Evolutionary conservation across 1,139 yeast genomes (phyloP).

Genomic region (Pneumocystis wakefieldiae): DNA sequence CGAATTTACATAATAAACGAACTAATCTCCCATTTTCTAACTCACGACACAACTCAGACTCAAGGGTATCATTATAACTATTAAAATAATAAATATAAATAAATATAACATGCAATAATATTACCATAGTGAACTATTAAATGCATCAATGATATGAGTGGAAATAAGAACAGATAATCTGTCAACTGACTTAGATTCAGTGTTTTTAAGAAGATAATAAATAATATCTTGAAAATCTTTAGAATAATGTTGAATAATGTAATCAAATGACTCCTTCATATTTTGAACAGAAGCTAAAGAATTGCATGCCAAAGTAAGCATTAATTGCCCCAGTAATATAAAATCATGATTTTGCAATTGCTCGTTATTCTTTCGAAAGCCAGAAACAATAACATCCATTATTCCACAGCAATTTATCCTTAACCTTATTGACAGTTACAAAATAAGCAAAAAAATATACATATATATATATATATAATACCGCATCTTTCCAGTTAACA

Average conservation of each 20-base stretch:
- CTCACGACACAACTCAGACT: conserved; percentile 52
- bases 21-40: conserved; percentile 80
- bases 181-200: conserved; percentile 14
- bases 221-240: conserved; percentile 13
- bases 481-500: conserved; percentile 56
- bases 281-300: conserved; percentile 18
- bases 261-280: conserved; percentile 22
- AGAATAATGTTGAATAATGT: conserved; percentile 12
- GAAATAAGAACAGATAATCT: conserved; percentile 25
- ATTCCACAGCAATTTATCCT: conserved; percentile 61
- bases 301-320: conserved; percentile 25
- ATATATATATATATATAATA: background rate
- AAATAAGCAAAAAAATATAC: background rate
- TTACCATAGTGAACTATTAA: conserved; percentile 40
- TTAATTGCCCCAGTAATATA: conserved; percentile 38
- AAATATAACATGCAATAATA: background rate
- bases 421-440: conserved; percentile 20
- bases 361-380: conserved; percentile 17
- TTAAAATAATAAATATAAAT: background rate
- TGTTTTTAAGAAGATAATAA: conserved; percentile 15
- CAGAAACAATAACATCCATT: conserved; percentile 42
- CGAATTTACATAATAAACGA: conserved; percentile 65
- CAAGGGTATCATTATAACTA: conserved; percentile 44
- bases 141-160: conserved; percentile 29
- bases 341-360: conserved; percentile 41